phyloP scores from a whole-genome alignment of 106 monocot genomes.

The Chionographis japonica region DNA sequence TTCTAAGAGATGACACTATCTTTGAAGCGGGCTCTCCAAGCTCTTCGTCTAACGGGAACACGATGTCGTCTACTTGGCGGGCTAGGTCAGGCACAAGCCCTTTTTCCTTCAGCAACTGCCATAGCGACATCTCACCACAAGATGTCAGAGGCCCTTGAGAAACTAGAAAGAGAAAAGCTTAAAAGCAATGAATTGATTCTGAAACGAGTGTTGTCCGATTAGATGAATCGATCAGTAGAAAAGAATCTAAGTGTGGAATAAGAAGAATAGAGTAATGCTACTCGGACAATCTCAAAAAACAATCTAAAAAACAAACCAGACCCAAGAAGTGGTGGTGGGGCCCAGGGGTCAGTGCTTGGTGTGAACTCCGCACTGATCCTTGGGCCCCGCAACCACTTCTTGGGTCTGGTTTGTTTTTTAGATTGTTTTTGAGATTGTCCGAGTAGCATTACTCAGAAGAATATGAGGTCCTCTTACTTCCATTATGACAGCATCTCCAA shows the following conservation, averaged over 20 bases:
- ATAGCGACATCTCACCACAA: not conserved
- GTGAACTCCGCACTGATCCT: no score
- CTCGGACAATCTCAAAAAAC: no score
- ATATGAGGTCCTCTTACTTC: slow-evolving; percentile 52
- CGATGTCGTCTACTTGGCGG: slow-evolving; percentile 88
- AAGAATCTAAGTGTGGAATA: no score
- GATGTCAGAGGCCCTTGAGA: not conserved
- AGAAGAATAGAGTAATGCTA: no score
- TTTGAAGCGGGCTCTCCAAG: slow-evolving; percentile 84
- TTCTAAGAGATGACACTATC: slow-evolving; percentile 70
- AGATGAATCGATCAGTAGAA: no score
- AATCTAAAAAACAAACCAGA: no score
- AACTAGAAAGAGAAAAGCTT: slow-evolving; percentile 1
- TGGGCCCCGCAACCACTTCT: no score
- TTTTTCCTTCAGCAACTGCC: slow-evolving; percentile 91
- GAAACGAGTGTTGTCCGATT: no score
- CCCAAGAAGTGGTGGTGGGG: no score
- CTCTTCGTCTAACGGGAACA: slow-evolving; percentile 73
- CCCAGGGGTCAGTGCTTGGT: no score
- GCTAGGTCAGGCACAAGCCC: slow-evolving; percentile 64
- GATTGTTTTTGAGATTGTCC: no score
- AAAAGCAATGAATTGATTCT: not conserved
- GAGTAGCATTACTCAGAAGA: not conserved
- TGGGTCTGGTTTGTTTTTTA: no score
- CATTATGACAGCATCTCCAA: slow-evolving; percentile 97